Evolutionary conservation across 305 asterid species (phyloP).

Genomic region (Fraxinus latifolia): DNA sequence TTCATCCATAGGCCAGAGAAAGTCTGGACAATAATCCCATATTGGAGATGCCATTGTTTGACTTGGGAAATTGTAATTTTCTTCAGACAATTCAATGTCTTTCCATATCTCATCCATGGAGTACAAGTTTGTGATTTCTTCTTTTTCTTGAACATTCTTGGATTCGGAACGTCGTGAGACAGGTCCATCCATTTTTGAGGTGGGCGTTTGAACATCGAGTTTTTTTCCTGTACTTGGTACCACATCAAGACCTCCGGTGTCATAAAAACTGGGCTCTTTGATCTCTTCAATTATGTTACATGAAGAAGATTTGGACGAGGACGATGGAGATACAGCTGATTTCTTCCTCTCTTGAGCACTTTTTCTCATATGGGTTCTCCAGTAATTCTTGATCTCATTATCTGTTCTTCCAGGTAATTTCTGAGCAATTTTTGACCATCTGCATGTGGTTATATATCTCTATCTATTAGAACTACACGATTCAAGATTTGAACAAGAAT

Average conservation of each 20-base stretch:
- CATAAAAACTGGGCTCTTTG: slow-evolving; percentile 52
- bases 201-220: not conserved
- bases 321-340: not conserved
- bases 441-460: slow-evolving; percentile 17
- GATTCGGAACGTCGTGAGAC: not conserved
- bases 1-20: not conserved
- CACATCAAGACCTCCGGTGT: slow-evolving; percentile 46
- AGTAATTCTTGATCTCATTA: slow-evolving; percentile 85
- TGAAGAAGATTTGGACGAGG: slow-evolving; percentile 37
- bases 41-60: not conserved
- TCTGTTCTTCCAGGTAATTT: slow-evolving; percentile 91
- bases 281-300: slow-evolving; percentile 20
- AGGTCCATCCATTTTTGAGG: not conserved
- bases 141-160: slow-evolving; percentile 22
- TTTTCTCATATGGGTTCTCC: slow-evolving; percentile 90
- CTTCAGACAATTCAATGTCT: slow-evolving; percentile 37
- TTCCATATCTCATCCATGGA: slow-evolving; percentile 76
- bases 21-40: not conserved
- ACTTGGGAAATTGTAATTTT: not conserved
- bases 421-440: slow-evolving; percentile 95
- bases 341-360: slow-evolving; percentile 72
- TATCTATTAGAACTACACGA: not conserved
- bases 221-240: slow-evolving; percentile 8
- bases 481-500: not conserved
- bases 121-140: slow-evolving; percentile 35